These are phyloP conservation scores for Leucocoprinus leucothites DNA, from an alignment of 768 basidiomycete species.

Conservation along the genomic window DNA sequence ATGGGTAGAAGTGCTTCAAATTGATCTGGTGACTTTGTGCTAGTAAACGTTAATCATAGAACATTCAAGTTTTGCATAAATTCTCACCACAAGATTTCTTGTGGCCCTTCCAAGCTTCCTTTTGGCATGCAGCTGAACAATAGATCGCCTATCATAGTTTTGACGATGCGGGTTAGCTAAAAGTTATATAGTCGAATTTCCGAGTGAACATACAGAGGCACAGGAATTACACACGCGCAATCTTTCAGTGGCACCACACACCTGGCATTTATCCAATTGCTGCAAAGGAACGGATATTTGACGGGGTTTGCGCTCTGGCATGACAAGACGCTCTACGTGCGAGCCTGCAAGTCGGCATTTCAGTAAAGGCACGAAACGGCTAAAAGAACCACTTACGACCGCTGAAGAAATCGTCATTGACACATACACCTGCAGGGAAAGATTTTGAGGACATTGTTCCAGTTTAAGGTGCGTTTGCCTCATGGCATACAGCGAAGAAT, in stretches of 20 bases:
- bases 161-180: neutral
- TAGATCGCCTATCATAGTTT: conserved; percentile 19
- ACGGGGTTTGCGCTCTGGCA: neutral
- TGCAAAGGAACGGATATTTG: neutral
- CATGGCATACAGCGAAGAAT: no score
- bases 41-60: conserved; percentile 6
- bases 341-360: no score
- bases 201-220: neutral
- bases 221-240: neutral
- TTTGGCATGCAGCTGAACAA: conserved; percentile 31
- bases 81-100: conserved; percentile 25
- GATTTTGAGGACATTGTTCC: no score
- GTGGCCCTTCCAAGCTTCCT: conserved; percentile 27
- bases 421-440: no score
- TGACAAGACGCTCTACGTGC: no score
- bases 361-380: no score
- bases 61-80: neutral
- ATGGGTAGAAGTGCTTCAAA: conserved; percentile 28
- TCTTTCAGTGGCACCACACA: neutral
- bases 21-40: conserved; percentile 35
- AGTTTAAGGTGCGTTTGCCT: no score
- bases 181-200: neutral
- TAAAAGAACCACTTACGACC: no score
- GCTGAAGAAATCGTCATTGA: no score
- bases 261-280: neutral